Evolutionary conservation across 768 basidiomycete species (phyloP).

Genomic region (Leccinum fibrillosum): DNA sequence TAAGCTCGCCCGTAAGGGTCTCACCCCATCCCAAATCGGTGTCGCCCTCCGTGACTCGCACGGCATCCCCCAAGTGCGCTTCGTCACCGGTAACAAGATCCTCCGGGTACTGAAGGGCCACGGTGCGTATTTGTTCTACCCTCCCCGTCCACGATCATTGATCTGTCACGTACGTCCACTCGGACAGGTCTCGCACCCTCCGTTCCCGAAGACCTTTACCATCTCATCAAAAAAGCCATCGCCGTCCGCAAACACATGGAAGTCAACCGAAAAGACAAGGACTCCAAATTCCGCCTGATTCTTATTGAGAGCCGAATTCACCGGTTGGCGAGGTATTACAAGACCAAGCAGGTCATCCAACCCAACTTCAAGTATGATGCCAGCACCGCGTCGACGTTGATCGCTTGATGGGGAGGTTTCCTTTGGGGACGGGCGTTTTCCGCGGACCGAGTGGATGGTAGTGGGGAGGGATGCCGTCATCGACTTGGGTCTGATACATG

Average conservation of each 20-base stretch:
- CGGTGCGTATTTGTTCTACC: conserved; percentile 50
- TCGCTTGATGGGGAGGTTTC: conserved; percentile 50
- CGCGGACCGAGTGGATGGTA: conserved; percentile 1
- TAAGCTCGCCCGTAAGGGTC: conserved; percentile 97
- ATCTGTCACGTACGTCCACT: neutral
- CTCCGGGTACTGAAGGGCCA: conserved; percentile 94
- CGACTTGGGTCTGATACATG: conserved; percentile 7
- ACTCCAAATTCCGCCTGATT: conserved; percentile 95
- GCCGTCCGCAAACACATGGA: conserved; percentile 98
- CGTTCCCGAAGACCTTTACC: conserved; percentile 99
- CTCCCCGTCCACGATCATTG: neutral
- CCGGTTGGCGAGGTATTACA: conserved; percentile 97
- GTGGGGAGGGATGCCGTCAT: neutral
- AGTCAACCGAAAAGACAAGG: conserved; percentile 98
- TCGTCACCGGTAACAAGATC: conserved; percentile 99
- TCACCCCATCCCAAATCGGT: conserved; percentile 97
- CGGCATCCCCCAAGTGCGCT: conserved; percentile 97
- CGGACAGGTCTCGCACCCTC: conserved; percentile 79
- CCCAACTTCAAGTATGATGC: conserved; percentile 99
- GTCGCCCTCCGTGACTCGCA: conserved; percentile 97
- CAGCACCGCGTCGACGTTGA: conserved; percentile 87
- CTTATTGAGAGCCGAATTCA: conserved; percentile 99
- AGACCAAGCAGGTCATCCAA: conserved; percentile 95
- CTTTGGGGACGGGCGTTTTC: neutral
- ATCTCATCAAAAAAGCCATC: conserved; percentile 99